Conservation (phyloP, 495 filamentous ascomycete species). For the Tuber indicum region DNA sequence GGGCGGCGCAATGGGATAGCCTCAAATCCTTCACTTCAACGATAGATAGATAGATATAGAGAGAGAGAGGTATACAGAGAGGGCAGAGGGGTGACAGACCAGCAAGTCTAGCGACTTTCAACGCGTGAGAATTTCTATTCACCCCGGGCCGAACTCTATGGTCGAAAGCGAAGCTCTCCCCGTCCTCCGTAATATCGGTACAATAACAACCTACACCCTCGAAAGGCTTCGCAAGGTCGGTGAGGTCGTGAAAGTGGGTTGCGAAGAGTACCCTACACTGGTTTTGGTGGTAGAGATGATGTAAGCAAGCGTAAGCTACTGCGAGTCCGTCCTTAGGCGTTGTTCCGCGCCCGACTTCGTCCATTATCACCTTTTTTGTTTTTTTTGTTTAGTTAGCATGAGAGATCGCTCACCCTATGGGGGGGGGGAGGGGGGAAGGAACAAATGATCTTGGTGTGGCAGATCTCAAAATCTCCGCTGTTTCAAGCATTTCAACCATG, state of each 20-base stretch:
- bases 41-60: background rate
- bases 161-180: slow-evolving; percentile 70
- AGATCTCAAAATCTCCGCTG: slow-evolving; percentile 59
- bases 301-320: slow-evolving; percentile 77
- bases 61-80: background rate
- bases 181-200: slow-evolving; percentile 74
- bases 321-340: slow-evolving; percentile 86
- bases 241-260: slow-evolving; percentile 84
- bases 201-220: slow-evolving; percentile 72
- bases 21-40: background rate
- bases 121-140: slow-evolving; percentile 78
- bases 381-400: background rate
- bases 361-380: slow-evolving; percentile 67
- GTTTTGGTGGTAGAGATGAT: slow-evolving; percentile 72
- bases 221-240: slow-evolving; percentile 64
- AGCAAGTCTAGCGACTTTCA: slow-evolving; percentile 85
- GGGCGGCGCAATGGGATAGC: background rate
- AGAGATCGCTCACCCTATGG: background rate
- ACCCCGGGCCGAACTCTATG: slow-evolving; percentile 74
- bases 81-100: slow-evolving; percentile 52
- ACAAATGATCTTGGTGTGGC: slow-evolving; percentile 67
- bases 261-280: slow-evolving; percentile 79
- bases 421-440: background rate
- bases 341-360: slow-evolving; percentile 91
- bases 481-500: slow-evolving; percentile 82